Evolutionary conservation across 306 rosid species (phyloP).

Genomic region (Glycyrrhiza uralensis): DNA sequence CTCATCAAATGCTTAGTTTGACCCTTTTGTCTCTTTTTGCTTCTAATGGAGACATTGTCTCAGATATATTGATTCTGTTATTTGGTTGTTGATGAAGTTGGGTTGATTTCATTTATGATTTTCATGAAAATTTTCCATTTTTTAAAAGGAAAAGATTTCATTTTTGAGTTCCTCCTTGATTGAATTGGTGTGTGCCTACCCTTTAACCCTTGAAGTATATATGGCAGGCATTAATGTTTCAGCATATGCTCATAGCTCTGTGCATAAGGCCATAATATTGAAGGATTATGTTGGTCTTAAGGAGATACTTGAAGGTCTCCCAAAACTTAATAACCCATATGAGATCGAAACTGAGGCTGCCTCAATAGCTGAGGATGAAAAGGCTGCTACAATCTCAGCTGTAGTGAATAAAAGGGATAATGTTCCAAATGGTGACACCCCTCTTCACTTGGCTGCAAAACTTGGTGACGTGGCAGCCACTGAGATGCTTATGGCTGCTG

Average conservation of each 20-base stretch:
- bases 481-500: slow-evolving; percentile 77
- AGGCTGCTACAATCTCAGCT: slow-evolving; percentile 61
- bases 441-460: slow-evolving; percentile 82
- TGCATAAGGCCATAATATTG: slow-evolving; percentile 62
- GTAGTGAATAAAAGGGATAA: slow-evolving; percentile 69
- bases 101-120: slow-evolving; percentile 25
- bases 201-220: slow-evolving; percentile 48
- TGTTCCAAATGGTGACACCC: slow-evolving; percentile 78
- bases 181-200: too few species aligned
- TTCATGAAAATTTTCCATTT: slow-evolving; percentile 11
- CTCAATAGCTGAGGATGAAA: slow-evolving; percentile 75
- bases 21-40: slow-evolving; percentile 29
- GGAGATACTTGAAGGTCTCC: slow-evolving; percentile 51
- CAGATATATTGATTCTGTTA: slow-evolving; percentile 1
- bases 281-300: slow-evolving; percentile 63
- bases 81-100: slow-evolving; percentile 31
- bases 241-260: slow-evolving; percentile 71
- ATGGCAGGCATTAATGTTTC: slow-evolving; percentile 72
- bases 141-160: slow-evolving; percentile 20
- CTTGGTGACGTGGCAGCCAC: slow-evolving; percentile 55
- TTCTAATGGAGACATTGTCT: slow-evolving; percentile 26
- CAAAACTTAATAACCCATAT: slow-evolving; percentile 52
- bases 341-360: slow-evolving; percentile 61
- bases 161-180: slow-evolving; percentile 23
- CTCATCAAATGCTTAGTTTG: slow-evolving; percentile 8